These are phyloP conservation scores for Royoungia palumana DNA, from an alignment of 768 basidiomycete genomes.

Conservation along the genomic window DNA sequence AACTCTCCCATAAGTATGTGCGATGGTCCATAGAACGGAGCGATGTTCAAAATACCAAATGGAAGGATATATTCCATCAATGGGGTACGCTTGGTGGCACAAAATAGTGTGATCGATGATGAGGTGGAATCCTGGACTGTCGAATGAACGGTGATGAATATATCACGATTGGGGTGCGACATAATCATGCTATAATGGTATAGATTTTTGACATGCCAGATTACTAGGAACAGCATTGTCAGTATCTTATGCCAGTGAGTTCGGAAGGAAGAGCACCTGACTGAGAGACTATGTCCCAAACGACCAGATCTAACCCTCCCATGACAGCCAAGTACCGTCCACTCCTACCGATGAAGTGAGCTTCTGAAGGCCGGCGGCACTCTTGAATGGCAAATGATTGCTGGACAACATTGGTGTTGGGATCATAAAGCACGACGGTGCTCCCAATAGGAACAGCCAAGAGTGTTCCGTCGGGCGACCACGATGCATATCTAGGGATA, in stretches of 20 bases:
- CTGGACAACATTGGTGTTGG: slow-evolving; percentile 54
- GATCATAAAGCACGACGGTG: slow-evolving; percentile 73
- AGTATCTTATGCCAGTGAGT: background rate
- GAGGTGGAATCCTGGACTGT: slow-evolving; percentile 29
- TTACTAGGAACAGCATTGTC: slow-evolving; percentile 41
- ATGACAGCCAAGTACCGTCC: slow-evolving; percentile 68
- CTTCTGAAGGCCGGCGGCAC: slow-evolving; percentile 41
- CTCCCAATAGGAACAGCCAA: slow-evolving; percentile 68
- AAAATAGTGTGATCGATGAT: slow-evolving; percentile 50
- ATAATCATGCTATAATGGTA: slow-evolving; percentile 44
- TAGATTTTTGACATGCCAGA: slow-evolving; percentile 49
- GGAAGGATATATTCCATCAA: slow-evolving; percentile 49
- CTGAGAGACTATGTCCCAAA: slow-evolving; percentile 72
- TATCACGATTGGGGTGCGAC: slow-evolving; percentile 53
- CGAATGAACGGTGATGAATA: slow-evolving; percentile 56
- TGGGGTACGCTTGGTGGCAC: slow-evolving; percentile 43
- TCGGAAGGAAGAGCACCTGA: slow-evolving; percentile 42
- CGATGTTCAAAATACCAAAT: slow-evolving; percentile 55
- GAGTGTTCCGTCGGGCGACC: slow-evolving; percentile 86
- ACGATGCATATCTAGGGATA: slow-evolving; percentile 61
- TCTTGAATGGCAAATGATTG: slow-evolving; percentile 60
- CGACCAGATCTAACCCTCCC: slow-evolving; percentile 46
- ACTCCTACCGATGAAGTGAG: slow-evolving; percentile 64
- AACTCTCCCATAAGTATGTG: slow-evolving; percentile 36
- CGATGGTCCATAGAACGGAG: slow-evolving; percentile 37